These are phyloP conservation scores for Auricularia sp. DNA, from an alignment of 768 basidiomycete genomes.

Conservation along the genomic window DNA sequence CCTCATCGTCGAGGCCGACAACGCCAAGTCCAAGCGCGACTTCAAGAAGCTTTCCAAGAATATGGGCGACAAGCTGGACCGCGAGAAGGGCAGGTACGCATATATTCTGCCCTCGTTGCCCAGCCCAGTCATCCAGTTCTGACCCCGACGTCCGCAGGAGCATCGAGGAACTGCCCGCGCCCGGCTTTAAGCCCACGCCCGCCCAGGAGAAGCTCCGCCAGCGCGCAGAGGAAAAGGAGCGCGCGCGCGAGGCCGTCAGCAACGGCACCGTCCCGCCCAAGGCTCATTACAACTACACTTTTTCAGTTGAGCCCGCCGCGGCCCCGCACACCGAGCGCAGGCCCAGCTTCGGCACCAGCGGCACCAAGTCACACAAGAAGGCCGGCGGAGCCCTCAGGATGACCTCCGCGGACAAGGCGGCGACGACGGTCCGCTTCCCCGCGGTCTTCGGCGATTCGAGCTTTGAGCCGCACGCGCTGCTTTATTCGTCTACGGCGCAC, in stretches of 20 bases:
- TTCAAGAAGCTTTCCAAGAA: constrained; percentile 81
- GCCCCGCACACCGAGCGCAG: constrained; percentile 25
- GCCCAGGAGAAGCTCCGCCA: constrained; percentile 72
- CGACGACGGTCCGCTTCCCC: constrained; percentile 51
- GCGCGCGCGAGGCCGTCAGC: constrained; percentile 56
- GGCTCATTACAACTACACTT: constrained; percentile 86
- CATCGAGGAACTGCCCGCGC: constrained; percentile 78
- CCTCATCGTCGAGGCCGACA: constrained; percentile 85
- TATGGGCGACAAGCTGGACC: constrained; percentile 89
- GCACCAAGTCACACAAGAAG: constrained; percentile 14
- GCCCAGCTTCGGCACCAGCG: neutral
- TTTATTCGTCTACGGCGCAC: constrained; percentile 45
- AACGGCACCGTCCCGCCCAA: constrained; percentile 60
- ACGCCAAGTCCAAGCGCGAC: constrained; percentile 79
- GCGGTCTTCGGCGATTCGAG: constrained; percentile 54
- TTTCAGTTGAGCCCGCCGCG: constrained; percentile 54
- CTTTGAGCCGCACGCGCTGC: constrained; percentile 69
- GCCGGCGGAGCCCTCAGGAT: constrained; percentile 49
- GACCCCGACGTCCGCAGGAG: constrained; percentile 34
- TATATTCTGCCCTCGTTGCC: neutral
- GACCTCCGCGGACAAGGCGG: neutral
- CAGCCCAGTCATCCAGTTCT: neutral
- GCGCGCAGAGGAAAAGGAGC: constrained; percentile 74
- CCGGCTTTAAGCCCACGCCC: constrained; percentile 71
- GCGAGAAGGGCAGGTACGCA: constrained; percentile 81